Evolutionary conservation across 257 asterid genomes (phyloP).

Genomic region (Verbascum thapsus): DNA sequence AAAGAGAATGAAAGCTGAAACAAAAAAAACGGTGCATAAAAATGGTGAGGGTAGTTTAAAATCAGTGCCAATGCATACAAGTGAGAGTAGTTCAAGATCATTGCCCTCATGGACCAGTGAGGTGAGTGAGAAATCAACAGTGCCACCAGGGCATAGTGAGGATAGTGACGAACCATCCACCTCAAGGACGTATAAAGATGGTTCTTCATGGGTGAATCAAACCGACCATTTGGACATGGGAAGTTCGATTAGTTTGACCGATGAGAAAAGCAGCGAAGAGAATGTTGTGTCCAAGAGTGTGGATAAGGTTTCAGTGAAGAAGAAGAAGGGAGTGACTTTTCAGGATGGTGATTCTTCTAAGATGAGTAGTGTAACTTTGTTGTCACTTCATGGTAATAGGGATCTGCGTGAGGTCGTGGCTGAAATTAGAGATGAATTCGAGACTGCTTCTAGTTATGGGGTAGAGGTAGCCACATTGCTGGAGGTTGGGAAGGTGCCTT

Average conservation of each 20-base stretch:
- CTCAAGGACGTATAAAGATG: conserved; percentile 25
- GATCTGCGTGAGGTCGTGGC: conserved; percentile 86
- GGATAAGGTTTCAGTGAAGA: conserved; percentile 62
- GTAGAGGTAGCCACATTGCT: conserved; percentile 91
- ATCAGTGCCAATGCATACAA: conserved; percentile 34
- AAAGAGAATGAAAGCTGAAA: conserved; percentile 37
- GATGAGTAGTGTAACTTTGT: conserved; percentile 57
- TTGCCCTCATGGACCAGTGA: conserved; percentile 51
- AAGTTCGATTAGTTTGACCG: conserved; percentile 48
- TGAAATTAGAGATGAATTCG: conserved; percentile 90
- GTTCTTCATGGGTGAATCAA: conserved; percentile 34
- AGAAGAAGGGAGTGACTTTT: conserved; percentile 88
- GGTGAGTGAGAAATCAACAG: conserved; percentile 40
- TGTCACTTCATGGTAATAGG: conserved; percentile 74
- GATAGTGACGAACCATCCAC: conserved; percentile 28
- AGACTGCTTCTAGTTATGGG: conserved; percentile 78
- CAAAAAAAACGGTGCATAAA: conserved; percentile 38
- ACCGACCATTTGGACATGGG: conserved; percentile 26
- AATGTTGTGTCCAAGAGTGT: conserved; percentile 51
- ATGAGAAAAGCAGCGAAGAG: conserved; percentile 63
- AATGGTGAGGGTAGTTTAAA: conserved; percentile 35
- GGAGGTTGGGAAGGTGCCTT: conserved; percentile 91
- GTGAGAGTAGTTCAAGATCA: conserved; percentile 38
- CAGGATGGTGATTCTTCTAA: conserved; percentile 70
- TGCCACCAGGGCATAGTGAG: conserved; percentile 35